Evolutionary conservation across 257 asterid species (phyloP).

Genomic region (Salvia hispanica): DNA sequence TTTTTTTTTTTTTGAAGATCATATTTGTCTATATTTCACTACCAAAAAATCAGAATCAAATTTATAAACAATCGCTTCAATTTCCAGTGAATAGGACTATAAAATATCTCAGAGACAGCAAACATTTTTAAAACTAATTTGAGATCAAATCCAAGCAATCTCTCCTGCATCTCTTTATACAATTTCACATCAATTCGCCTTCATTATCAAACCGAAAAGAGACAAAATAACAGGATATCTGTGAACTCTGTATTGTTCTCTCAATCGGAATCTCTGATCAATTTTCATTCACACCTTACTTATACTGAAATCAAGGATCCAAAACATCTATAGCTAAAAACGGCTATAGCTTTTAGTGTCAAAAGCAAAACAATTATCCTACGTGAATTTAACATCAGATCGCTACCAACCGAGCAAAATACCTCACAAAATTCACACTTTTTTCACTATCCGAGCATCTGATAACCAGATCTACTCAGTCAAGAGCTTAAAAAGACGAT

Average conservation of each 20-base stretch:
- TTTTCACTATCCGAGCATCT: not conserved
- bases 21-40: too few species aligned
- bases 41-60: not conserved
- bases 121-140: not conserved
- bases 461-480: slow-evolving; percentile 32
- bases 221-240: not conserved
- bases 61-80: not conserved
- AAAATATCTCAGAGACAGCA: not conserved
- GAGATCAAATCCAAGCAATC: not conserved
- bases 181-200: not conserved
- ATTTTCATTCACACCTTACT: not conserved
- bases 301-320: not conserved
- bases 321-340: slow-evolving; percentile 3
- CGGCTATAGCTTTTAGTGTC: not conserved
- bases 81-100: not conserved
- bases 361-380: not conserved
- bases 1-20: too few species aligned
- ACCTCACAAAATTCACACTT: not conserved
- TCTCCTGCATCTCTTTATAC: not conserved
- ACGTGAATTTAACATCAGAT: slow-evolving; percentile 22
- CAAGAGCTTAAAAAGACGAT: slow-evolving; percentile 1
- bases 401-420: slow-evolving; percentile 1
- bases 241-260: not conserved
- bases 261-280: not conserved
- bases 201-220: not conserved